Evolutionary conservation across 768 basidiomycete genomes (phyloP).

Genomic region (Mycena rebaudengoi): DNA sequence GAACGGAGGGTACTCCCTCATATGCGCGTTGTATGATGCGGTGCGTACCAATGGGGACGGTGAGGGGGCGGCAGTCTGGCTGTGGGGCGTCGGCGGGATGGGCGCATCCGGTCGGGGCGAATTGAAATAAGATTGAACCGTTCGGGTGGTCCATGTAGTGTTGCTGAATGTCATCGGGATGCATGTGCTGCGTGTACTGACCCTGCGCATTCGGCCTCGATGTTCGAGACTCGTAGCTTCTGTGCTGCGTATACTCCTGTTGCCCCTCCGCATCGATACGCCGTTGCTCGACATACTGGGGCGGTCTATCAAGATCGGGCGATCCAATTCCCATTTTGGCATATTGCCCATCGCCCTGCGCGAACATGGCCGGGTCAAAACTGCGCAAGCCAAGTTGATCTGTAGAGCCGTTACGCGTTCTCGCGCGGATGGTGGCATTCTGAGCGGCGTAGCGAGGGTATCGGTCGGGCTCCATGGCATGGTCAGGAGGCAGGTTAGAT

Average conservation of each 20-base stretch:
- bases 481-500: conserved; percentile 61
- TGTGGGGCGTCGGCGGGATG: conserved; percentile 82
- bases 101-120: conserved; percentile 77
- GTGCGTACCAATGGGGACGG: conserved; percentile 69
- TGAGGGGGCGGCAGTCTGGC: conserved; percentile 76
- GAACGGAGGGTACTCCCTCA: conserved; percentile 49
- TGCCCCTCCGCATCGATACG: conserved; percentile 35
- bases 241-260: conserved; percentile 47
- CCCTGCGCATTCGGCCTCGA: conserved; percentile 44
- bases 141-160: conserved; percentile 67
- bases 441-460: conserved; percentile 39
- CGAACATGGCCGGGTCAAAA: conserved; percentile 65
- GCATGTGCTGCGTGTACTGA: conserved; percentile 41
- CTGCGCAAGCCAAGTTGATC: conserved; percentile 70
- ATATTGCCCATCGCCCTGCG: conserved; percentile 52
- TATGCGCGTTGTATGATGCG: conserved; percentile 52
- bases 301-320: conserved; percentile 30
- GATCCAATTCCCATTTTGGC: neutral
- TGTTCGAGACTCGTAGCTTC: conserved; percentile 32
- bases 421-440: conserved; percentile 50
- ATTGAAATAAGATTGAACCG: conserved; percentile 64
- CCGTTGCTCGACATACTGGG: conserved; percentile 38
- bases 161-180: conserved; percentile 66
- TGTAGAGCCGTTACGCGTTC: conserved; percentile 63
- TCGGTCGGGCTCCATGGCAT: conserved; percentile 32